phyloP scores from a whole-genome alignment of 768 basidiomycete genomes.

The Russula virescens region DNA sequence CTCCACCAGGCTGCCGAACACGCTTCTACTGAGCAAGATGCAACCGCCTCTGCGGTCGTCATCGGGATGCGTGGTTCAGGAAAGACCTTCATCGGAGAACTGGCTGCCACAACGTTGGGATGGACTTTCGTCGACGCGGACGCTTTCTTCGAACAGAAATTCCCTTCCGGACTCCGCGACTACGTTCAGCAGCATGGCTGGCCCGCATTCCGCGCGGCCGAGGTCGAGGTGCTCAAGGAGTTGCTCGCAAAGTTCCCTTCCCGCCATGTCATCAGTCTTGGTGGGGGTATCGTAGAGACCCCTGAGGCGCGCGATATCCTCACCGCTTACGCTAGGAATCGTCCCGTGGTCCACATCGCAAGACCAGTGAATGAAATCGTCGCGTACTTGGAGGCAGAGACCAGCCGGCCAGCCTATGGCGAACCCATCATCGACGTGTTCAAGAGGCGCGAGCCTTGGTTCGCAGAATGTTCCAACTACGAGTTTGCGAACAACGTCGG shows the following conservation, averaged over 20 bases:
- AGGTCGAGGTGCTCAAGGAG: constrained; percentile 61
- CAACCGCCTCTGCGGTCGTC: constrained; percentile 60
- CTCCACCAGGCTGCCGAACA: constrained; percentile 41
- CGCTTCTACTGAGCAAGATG: constrained; percentile 37
- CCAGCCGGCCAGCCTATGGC: constrained; percentile 79
- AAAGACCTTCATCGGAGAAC: constrained; percentile 80
- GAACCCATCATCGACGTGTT: constrained; percentile 84
- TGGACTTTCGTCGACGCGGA: constrained; percentile 87
- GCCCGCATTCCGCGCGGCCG: constrained; percentile 82
- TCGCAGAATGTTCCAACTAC: constrained; percentile 70
- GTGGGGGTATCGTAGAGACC: constrained; percentile 92
- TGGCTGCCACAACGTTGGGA: constrained; percentile 67
- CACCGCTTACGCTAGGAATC: constrained; percentile 53
- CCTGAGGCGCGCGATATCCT: constrained; percentile 67
- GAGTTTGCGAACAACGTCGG: constrained; percentile 76
- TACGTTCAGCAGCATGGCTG: constrained; percentile 84
- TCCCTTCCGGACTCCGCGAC: constrained; percentile 56
- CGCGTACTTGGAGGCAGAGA: constrained; percentile 70
- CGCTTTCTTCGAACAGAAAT: constrained; percentile 59
- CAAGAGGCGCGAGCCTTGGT: constrained; percentile 81
- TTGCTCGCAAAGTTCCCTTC: constrained; percentile 52
- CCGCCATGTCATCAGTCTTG: constrained; percentile 79
- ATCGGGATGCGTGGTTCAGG: constrained; percentile 98
- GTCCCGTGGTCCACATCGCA: constrained; percentile 79
- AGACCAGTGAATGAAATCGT: constrained; percentile 79